Base-by-base conservation (phyloP, 495 filamentous ascomycete genomes). In the Podospora comata region DNA sequence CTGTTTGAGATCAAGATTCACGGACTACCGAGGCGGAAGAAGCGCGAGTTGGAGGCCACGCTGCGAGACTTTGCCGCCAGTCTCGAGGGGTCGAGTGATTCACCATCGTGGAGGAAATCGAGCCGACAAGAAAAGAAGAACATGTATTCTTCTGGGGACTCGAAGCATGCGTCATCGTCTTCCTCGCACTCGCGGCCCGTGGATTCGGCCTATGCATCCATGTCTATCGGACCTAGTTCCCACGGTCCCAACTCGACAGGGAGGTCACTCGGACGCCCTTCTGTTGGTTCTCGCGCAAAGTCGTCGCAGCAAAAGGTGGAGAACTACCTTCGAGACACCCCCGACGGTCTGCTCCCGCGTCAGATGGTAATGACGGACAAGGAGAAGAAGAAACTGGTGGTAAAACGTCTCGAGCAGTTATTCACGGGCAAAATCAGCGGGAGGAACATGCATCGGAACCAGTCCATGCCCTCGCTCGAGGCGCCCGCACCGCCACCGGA, bases 1-100 rank as follows among this genome's bases (percentile, higher is more conserved):
- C 78, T 94, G 3, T 92, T 94, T 70, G 92, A 94, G 74, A 85
- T 94, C 60, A 85, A 89, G 70, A 81, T 92, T 39, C 90, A 93
- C 73, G 87, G 86, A 3, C 77, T 94, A 44, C 82, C 89, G 6
- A 75, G 77, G 32, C 79, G 84, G 54, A 91, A 89, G 76, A 92
- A 89, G 72, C 82, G 86, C 30, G 90, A 94, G 70, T 77, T 94
- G 39, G 91, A 94, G 73, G 83, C 87, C n/a, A 85, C 85, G 1
- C 77, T 94, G 13, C 85, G 85, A 56, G 84, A 83, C 62, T 94
- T 93, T 76, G 86, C 87, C 15, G 81, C 85, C 0, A 82, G 79
- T 26, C 73, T 90, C 6, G 81, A 86, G 59, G 76, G 75, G 6
- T 80, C 81, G 1, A 76, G 77, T 5, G 80, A 79, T 32, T 76